Base-by-base conservation (phyloP, 2,329 filamentous ascomycete species). In the Cladophialophora exuberans region DNA sequence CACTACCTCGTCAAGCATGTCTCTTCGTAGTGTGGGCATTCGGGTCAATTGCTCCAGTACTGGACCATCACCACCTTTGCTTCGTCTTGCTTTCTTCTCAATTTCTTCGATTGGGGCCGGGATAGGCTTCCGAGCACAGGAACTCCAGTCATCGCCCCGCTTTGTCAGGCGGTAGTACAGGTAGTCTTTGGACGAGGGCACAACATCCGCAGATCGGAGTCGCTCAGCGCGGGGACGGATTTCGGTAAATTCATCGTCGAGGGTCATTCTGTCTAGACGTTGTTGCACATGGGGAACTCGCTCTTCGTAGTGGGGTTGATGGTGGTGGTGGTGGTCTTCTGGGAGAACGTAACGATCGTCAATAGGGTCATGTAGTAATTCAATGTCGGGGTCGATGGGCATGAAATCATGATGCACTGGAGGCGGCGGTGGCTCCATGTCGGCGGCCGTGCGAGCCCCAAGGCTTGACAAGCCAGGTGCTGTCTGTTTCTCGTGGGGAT, bases 401-500 rank as follows among this genome's bases (percentile, higher is more conserved):
- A 22, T 23, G 30, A 61, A 61, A 35, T 56, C 48, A 25, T 61
- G 51, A 18, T 43, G n/a, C n/a, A n/a, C 44, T 17, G 58, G 55
- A 11, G 58, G 58, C 30, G 54, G 54, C 33, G 52, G 52, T 25
- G 54, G 58, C 30, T 58, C 58, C 58, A 58, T 61, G n/a, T 7
- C 23, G 25, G 31, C 36, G 39, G 48, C 20, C 17, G 17, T 15
- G 3, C 25, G 39, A 22, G 41, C 38, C 46, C 38, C 44, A 42
- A 48, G 35, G 48, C 48, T 56, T 52, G 55, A 61, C 52, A 56
- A 58, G 50, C 48, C 58, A 49, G 49, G 42, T 23, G 44, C 43
- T 22, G 51, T 52, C 35, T 54, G 52, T 30, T 33, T 45, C 39
- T 49, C 52, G 52, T 57, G 55, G 25, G 57, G 45, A 48, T 55